Evolutionary conservation across 106 monocot genomes (phyloP).

Genomic region (Dendrobium nobile): DNA sequence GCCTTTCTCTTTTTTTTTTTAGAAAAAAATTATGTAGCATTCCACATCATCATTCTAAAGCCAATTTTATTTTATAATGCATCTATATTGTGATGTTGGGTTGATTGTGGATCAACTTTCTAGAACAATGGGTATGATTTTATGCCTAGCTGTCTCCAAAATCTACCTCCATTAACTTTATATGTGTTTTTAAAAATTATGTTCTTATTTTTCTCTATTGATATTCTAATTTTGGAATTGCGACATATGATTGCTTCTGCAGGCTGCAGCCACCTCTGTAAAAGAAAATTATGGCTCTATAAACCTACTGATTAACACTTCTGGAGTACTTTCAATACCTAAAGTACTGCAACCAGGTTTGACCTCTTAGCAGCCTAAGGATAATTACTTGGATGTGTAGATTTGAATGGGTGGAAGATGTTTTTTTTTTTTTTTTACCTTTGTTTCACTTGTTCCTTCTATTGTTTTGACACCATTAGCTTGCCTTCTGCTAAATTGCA

Average conservation of each 20-base stretch:
- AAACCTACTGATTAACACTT: constrained; percentile 88
- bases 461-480: background rate
- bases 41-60: no score
- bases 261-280: constrained; percentile 60
- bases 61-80: no score
- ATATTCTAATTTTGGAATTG: background rate
- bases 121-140: background rate
- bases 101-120: background rate
- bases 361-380: background rate
- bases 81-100: no score
- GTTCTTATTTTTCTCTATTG: background rate
- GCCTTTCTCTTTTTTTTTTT: no score
- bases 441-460: background rate
- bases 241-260: constrained; percentile 7
- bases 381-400: background rate
- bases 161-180: background rate
- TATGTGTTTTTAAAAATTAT: background rate
- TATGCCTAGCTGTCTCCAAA: background rate
- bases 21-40: no score
- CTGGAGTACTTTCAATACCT: constrained; percentile 85
- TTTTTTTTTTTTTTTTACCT: background rate
- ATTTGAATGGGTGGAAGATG: no score
- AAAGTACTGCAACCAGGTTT: constrained; percentile 81
- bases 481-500: background rate
- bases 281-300: constrained; percentile 51